Conservation (phyloP, 2,329 filamentous ascomycete species). For the Drechslerella stenobrocha region DNA sequence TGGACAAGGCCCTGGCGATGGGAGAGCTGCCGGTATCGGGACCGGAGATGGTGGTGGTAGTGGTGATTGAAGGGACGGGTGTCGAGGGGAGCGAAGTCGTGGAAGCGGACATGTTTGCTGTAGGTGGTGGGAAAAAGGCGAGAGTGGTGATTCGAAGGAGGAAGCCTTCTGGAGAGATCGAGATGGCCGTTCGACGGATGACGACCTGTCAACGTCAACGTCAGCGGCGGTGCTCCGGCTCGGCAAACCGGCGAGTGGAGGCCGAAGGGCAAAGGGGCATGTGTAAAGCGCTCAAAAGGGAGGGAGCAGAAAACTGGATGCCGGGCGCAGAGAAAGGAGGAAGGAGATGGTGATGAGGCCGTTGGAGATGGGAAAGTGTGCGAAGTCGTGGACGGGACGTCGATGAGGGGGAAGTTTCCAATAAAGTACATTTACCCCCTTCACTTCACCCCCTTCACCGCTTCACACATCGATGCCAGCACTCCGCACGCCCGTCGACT, state of each 20-base stretch:
- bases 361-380: too few species aligned
- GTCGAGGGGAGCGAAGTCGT: slow-evolving; percentile 26
- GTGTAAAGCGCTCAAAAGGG: not conserved
- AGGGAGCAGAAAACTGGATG: not conserved
- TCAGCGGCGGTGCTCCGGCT: not conserved
- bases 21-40: slow-evolving; percentile 23
- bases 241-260: not conserved
- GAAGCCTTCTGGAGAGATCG: too few species aligned
- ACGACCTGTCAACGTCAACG: not conserved
- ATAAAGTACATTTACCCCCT: too few species aligned
- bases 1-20: slow-evolving; percentile 30
- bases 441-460: too few species aligned
- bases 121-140: not conserved
- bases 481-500: too few species aligned
- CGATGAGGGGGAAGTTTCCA: too few species aligned
- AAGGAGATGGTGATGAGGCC: too few species aligned
- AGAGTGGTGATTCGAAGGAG: too few species aligned
- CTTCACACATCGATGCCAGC: too few species aligned
- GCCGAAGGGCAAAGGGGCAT: not conserved
- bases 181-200: too few species aligned
- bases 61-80: slow-evolving; percentile 35
- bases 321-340: too few species aligned
- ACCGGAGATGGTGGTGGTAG: slow-evolving; percentile 38
- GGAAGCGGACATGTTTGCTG: slow-evolving; percentile 21
- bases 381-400: too few species aligned